These are phyloP conservation scores for Kazachstania kunashirensis DNA, from an alignment of 805 yeast species.

Conservation along the genomic window DNA sequence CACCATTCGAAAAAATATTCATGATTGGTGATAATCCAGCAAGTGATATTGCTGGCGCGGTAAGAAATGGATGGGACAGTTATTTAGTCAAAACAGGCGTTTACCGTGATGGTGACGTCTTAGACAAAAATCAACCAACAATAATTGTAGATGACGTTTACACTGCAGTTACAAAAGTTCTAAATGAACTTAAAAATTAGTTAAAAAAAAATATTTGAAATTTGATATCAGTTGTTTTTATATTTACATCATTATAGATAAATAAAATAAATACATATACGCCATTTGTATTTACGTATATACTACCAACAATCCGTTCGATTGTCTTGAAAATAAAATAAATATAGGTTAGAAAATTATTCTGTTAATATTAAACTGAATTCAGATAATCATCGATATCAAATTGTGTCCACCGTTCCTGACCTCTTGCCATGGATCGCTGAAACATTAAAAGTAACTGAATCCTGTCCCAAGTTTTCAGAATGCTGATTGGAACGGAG, in stretches of 20 bases:
- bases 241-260: not conserved
- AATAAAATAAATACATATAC: not conserved
- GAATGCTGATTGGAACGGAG: no score
- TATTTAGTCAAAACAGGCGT: slow-evolving; percentile 85
- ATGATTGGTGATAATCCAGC: slow-evolving; percentile 98
- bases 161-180: slow-evolving; percentile 36
- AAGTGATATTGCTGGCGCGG: slow-evolving; percentile 85
- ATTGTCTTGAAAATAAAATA: no score
- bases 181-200: slow-evolving; percentile 7
- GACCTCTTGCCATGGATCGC: not conserved
- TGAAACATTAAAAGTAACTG: no score
- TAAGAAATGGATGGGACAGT: slow-evolving; percentile 79
- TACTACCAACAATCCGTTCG: no score
- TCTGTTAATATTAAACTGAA: not conserved
- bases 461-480: no score
- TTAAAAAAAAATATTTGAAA: no score
- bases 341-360: no score
- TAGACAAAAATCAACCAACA: slow-evolving; percentile 38
- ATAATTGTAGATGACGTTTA: slow-evolving; percentile 41
- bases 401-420: not conserved
- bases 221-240: not conserved
- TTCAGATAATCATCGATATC: not conserved
- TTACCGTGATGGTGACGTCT: slow-evolving; percentile 45
- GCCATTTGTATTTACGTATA: no score
- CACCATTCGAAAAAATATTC: slow-evolving; percentile 55